Evolutionary conservation across 345 rosid species (phyloP).

Genomic region (Dimocarpus longan): DNA sequence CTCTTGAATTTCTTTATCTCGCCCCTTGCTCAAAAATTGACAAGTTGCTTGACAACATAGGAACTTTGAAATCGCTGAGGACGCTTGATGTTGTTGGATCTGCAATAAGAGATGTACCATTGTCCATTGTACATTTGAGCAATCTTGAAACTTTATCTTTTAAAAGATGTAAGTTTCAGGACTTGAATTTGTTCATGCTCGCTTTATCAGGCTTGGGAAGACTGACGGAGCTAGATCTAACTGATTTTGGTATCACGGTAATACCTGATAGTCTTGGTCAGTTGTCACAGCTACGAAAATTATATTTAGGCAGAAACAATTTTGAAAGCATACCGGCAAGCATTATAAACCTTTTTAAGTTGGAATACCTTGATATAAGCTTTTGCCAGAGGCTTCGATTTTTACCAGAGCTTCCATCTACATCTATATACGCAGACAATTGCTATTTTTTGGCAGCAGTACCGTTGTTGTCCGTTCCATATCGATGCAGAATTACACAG

Average conservation of each 20-base stretch:
- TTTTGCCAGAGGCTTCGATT: conserved; percentile 13
- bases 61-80: background rate
- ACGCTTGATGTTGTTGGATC: background rate
- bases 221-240: background rate
- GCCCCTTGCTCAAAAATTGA: background rate
- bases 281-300: background rate
- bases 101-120: background rate
- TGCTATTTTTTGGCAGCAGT: background rate
- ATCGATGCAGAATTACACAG: background rate
- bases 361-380: conserved; percentile 13
- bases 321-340: conserved; percentile 2
- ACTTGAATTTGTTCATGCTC: background rate
- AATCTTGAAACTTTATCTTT: background rate
- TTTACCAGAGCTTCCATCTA: conserved; percentile 6
- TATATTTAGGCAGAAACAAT: conserved; percentile 10
- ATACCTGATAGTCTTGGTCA: background rate
- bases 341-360: background rate
- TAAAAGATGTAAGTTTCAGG: too few relatives aligned
- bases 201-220: background rate
- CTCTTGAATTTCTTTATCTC: background rate
- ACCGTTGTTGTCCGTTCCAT: background rate
- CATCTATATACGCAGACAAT: background rate
- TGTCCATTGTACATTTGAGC: background rate
- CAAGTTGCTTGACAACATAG: background rate
- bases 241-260: background rate